These are phyloP conservation scores for Breviolum minutum DNA, from an alignment of 73 alveolate species.

Conservation along the genomic window DNA sequence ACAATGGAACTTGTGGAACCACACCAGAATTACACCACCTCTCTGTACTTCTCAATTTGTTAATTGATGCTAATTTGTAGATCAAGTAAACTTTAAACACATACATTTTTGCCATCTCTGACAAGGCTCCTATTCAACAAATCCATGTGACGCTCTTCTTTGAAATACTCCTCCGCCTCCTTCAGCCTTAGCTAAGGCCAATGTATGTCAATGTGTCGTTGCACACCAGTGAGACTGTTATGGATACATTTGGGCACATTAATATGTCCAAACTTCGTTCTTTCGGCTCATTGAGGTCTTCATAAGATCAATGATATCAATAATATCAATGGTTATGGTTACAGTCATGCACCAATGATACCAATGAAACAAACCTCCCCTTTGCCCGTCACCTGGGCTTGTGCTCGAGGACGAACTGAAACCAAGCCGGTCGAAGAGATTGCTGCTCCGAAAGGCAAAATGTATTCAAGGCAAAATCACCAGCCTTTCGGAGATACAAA, in stretches of 20 bases:
- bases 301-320: too few relatives aligned
- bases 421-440: slow-evolving; percentile 69
- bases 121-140: slow-evolving; percentile 52
- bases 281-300: too few relatives aligned
- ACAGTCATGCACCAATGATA: too few relatives aligned
- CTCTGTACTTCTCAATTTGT: too few relatives aligned
- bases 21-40: too few relatives aligned
- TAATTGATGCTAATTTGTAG: too few relatives aligned
- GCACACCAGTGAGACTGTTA: neutral
- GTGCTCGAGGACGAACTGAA: slow-evolving; percentile 68
- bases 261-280: too few relatives aligned
- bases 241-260: neutral
- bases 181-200: slow-evolving; percentile 10
- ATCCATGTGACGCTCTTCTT: slow-evolving; percentile 27
- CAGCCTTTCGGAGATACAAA: neutral
- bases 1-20: too few relatives aligned
- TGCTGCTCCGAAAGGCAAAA: slow-evolving; percentile 35
- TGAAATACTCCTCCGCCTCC: slow-evolving; percentile 53
- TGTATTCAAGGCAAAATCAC: slow-evolving; percentile 16
- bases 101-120: neutral
- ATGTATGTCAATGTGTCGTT: neutral
- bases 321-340: too few relatives aligned
- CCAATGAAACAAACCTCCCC: neutral
- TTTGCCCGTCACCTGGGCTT: slow-evolving; percentile 12
- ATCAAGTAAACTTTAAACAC: too few relatives aligned